Conservation (phyloP, 495 filamentous ascomycete species). For the Cercophora scortea region DNA sequence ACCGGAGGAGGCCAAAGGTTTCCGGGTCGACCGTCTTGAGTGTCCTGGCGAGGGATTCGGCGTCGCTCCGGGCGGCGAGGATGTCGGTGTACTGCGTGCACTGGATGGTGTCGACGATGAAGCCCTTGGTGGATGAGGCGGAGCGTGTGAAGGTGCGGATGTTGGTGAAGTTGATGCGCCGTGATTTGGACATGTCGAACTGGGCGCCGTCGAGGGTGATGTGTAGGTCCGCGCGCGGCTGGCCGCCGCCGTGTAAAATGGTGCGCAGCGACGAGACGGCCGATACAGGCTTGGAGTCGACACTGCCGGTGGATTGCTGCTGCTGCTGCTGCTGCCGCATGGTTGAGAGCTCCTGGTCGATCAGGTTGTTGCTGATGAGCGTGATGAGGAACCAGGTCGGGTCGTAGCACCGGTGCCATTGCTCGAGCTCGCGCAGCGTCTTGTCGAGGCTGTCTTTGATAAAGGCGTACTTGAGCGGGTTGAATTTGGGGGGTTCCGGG, state of each 20-base stretch:
- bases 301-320: neutral
- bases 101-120: constrained; percentile 17
- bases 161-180: no score
- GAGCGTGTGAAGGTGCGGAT: no score
- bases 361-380: constrained; percentile 4
- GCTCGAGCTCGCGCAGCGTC: constrained; percentile 28
- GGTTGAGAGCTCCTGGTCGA: constrained; percentile 21
- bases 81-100: constrained; percentile 4
- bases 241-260: no score
- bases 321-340: constrained; percentile 9
- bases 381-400: constrained; percentile 33
- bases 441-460: constrained; percentile 19
- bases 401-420: constrained; percentile 30
- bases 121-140: neutral
- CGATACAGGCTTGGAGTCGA: neutral
- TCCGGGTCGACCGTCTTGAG: constrained; percentile 29
- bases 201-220: no score
- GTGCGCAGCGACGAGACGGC: no score
- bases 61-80: constrained; percentile 19
- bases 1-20: constrained; percentile 42
- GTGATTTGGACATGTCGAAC: no score
- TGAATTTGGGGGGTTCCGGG: no score
- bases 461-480: constrained; percentile 3
- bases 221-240: no score
- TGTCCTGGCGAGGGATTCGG: constrained; percentile 31